Evolutionary conservation across 2,329 filamentous ascomycete genomes (phyloP).

Genomic region (Pseudogymnoascus sp.): DNA sequence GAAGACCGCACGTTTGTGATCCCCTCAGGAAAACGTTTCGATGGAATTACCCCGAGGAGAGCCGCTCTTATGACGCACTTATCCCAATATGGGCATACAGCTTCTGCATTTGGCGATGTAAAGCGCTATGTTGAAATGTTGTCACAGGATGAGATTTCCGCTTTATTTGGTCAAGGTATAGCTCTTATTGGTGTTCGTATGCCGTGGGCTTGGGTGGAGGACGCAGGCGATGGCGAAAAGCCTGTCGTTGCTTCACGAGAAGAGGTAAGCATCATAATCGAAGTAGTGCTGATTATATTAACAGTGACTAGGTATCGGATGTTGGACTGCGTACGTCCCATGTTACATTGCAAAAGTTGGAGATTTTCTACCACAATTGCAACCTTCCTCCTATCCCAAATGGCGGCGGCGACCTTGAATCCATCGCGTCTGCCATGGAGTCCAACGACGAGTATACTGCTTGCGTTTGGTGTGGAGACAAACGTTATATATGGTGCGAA

Average conservation of each 20-base stretch:
- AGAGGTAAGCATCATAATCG: neutral
- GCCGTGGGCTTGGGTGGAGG: slow-evolving; percentile 1
- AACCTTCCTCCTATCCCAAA: neutral
- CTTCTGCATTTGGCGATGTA: slow-evolving; percentile 26
- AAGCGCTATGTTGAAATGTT: slow-evolving; percentile 21
- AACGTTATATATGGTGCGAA: slow-evolving; percentile 4
- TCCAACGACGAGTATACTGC: neutral
- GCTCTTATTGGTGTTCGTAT: neutral
- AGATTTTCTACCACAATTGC: slow-evolving; percentile 7
- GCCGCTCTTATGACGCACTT: slow-evolving; percentile 23
- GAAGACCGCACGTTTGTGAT: neutral
- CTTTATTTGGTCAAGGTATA: neutral
- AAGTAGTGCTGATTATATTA: neutral
- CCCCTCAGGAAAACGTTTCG: neutral
- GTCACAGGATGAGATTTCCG: neutral
- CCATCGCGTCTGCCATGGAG: neutral
- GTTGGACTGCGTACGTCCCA: neutral
- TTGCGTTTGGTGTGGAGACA: neutral
- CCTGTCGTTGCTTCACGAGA: neutral
- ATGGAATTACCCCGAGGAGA: neutral
- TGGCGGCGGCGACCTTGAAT: neutral
- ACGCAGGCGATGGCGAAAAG: neutral
- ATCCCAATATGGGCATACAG: slow-evolving; percentile 23
- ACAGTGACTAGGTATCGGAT: slow-evolving; percentile 1
- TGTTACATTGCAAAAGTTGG: slow-evolving; percentile 8